Conservation (phyloP, 139 green algal species). For the Edaphochlamys debaryana region DNA sequence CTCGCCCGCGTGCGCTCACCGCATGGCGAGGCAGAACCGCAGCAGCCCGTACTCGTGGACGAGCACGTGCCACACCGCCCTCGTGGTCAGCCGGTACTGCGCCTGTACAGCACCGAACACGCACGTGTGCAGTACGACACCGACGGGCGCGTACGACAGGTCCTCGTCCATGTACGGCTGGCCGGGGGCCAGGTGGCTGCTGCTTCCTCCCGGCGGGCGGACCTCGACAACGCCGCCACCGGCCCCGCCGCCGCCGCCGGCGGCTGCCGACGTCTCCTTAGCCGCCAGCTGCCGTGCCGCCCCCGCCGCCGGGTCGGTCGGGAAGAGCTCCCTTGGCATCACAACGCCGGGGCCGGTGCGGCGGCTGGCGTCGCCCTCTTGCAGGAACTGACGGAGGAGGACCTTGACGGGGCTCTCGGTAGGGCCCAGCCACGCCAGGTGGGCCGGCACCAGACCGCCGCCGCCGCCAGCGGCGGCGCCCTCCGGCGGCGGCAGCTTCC, state of each 20-base stretch:
- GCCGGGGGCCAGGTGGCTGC: too few species aligned
- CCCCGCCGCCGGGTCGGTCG: too few species aligned
- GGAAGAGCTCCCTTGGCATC: too few species aligned
- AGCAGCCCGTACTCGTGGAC: conserved; percentile 26
- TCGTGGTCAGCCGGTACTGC: conserved; percentile 33
- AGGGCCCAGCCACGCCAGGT: not conserved
- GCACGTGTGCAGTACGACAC: conserved; percentile 11
- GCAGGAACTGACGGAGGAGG: not conserved
- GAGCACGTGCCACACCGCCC: conserved; percentile 35
- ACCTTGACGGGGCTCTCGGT: conserved; percentile 15
- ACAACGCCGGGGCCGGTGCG: too few species aligned
- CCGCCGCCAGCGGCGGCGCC: too few species aligned
- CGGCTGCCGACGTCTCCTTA: not conserved
- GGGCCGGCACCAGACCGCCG: too few species aligned
- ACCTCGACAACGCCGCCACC: too few species aligned
- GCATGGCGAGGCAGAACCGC: conserved; percentile 3
- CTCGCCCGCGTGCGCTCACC: too few species aligned
- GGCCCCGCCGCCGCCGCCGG: too few species aligned
- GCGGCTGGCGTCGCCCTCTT: too few species aligned
- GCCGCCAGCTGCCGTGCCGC: too few species aligned
- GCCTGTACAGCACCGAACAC: conserved; percentile 10
- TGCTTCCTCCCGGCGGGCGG: too few species aligned
- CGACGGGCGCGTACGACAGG: conserved; percentile 30
- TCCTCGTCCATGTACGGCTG: not conserved
- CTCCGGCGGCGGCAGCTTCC: conserved; percentile 19